These are phyloP conservation scores for Anisodus acutangulus DNA, from an alignment of 257 asterid species.

Conservation along the genomic window DNA sequence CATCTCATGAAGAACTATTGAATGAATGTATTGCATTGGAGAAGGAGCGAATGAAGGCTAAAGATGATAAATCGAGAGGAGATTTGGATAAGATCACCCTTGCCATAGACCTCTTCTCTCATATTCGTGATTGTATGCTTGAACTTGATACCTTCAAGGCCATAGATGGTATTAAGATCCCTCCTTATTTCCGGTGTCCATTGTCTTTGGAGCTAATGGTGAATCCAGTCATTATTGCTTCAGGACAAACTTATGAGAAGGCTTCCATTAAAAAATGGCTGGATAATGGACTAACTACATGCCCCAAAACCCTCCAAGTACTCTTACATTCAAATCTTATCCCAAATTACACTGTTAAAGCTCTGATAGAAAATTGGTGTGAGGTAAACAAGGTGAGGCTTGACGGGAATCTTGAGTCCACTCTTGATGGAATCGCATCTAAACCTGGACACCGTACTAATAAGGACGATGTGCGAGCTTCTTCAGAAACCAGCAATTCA, in stretches of 20 bases:
- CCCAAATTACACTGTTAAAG: conserved; percentile 80
- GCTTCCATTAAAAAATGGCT: conserved; percentile 82
- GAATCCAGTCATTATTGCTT: conserved; percentile 92
- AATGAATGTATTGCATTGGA: conserved; percentile 76
- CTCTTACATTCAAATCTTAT: conserved; percentile 69
- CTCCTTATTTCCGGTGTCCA: conserved; percentile 76
- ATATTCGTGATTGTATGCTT: conserved; percentile 55
- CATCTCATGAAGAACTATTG: conserved; percentile 65
- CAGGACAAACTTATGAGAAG: conserved; percentile 91
- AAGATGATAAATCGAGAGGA: conserved; percentile 43
- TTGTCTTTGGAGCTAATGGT: conserved; percentile 78
- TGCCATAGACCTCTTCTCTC: conserved; percentile 55
- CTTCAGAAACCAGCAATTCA: conserved; percentile 43
- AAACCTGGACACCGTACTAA: conserved; percentile 31
- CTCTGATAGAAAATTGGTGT: conserved; percentile 75
- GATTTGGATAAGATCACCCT: conserved; percentile 48
- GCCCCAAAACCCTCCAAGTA: conserved; percentile 67
- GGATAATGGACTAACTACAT: conserved; percentile 68
- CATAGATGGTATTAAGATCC: conserved; percentile 58
- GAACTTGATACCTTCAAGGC: conserved; percentile 53
- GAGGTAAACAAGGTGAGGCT: conserved; percentile 56
- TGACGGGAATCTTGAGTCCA: conserved; percentile 35
- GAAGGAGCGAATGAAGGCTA: conserved; percentile 71
- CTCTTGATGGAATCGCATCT: conserved; percentile 31
- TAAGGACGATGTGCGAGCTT: conserved; percentile 37